phyloP scores from a whole-genome alignment of 306 rosid species.

The Hippophae rhamnoides region DNA sequence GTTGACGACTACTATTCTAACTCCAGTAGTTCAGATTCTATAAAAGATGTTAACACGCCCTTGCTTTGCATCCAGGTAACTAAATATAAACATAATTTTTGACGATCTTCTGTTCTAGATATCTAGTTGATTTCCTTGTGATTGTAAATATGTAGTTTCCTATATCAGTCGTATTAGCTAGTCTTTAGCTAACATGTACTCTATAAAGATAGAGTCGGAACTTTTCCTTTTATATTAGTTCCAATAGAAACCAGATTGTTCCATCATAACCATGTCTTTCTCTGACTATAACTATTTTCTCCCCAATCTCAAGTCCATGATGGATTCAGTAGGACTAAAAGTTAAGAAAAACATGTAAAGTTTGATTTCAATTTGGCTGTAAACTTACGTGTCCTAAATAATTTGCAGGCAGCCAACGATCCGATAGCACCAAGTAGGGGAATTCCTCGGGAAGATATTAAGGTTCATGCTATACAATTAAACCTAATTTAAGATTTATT shows the following conservation, averaged over 20 bases:
- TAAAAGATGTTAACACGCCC: slow-evolving; percentile 67
- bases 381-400: slow-evolving; percentile 15
- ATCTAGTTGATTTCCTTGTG: neutral
- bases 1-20: slow-evolving; percentile 78
- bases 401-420: slow-evolving; percentile 79
- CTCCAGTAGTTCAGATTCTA: slow-evolving; percentile 73
- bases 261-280: no score
- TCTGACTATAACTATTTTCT: no score
- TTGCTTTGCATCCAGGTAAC: slow-evolving; percentile 94
- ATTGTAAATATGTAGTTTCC: neutral
- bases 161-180: no score
- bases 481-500: no score
- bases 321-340: no score
- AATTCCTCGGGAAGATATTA: slow-evolving; percentile 79
- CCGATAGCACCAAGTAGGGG: slow-evolving; percentile 86
- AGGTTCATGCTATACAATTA: slow-evolving; percentile 29
- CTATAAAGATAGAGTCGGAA: no score
- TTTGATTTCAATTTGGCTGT: neutral
- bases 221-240: no score
- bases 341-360: no score
- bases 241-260: no score
- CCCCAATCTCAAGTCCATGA: no score
- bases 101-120: neutral
- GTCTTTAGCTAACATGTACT: no score
- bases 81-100: neutral